Evolutionary conservation across 2,329 filamentous ascomycete genomes (phyloP), one percentile per base, ranked within the genome.

Genomic region (Immersiporthe knoxdaviesiana): DNA sequence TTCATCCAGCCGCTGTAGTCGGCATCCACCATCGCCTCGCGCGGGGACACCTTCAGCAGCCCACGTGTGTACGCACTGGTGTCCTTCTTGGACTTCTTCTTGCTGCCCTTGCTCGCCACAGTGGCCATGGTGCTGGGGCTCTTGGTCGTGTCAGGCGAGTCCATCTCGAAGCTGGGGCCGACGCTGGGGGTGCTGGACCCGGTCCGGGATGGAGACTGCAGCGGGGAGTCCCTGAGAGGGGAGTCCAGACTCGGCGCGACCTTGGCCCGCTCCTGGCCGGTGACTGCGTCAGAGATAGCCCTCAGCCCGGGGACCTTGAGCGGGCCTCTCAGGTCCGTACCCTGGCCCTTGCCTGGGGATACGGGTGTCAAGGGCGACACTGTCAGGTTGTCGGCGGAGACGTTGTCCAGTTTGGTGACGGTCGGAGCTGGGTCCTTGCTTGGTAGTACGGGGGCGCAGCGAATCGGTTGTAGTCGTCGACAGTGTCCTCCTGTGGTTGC

Each of bases 1-100:
- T 96, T 98, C 96, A 99, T 99, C 96, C 96, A 99, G 1, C 68
- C 96, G 75, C 91, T 95, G 78, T 97, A 98, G 77, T 99, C 95
- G 67, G 93, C 95, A 71, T 89, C 90, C 71, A 89, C 83, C 80
- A 97, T 96, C 71, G 95, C 94, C 77, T 97, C 93, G 67, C 89
- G 85, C 0, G 96, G 96, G 0, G 88, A 82, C 70, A 95, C 91
- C 79, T 94, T 94, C 74, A 92, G 87, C 54, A 98, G 82, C 0
- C 96, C 96, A 39, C 92, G 91, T 24, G 90, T 92, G 79, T 98
- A 99, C 0, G 96, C 96, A 76, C 94, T 97, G 0, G 96, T 99
- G 69, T 93, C 91, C 78, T 98, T 97, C 83, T 99, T 99, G 65
- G 90, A 88, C 80, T 95, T 94, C 86, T 90, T 86, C 75, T 85